Conservation (phyloP, 352 stramenopile species). For the Phytophthora nicotianae region DNA sequence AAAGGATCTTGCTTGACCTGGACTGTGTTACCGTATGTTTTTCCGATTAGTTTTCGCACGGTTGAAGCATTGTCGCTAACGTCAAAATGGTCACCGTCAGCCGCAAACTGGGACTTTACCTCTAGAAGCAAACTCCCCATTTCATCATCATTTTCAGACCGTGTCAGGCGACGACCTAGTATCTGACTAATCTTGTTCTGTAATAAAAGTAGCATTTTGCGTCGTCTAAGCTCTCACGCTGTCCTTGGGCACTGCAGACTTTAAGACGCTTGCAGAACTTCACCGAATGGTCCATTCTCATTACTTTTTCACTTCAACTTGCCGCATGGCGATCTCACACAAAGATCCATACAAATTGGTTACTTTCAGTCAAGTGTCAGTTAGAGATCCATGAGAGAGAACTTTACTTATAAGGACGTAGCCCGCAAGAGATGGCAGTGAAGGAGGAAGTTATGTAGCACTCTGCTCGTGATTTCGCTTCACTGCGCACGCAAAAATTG, state of each 20-base stretch:
- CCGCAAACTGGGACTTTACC: background rate
- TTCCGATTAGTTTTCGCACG: background rate
- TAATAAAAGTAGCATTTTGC: constrained; percentile 13
- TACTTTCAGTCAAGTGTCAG: background rate
- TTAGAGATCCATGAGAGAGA: constrained; percentile 1
- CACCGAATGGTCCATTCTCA: constrained; percentile 12
- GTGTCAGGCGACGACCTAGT: constrained; percentile 5
- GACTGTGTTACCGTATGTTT: background rate
- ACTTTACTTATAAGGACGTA: background rate
- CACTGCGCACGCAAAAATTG: background rate
- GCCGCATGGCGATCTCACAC: constrained; percentile 9
- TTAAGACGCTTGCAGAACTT: constrained; percentile 16
- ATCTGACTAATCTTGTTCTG: constrained; percentile 13
- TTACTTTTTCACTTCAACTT: constrained; percentile 1
- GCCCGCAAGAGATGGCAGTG: background rate
- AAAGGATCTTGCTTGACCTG: background rate
- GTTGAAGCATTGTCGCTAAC: background rate
- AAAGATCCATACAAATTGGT: background rate
- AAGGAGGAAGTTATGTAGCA: background rate
- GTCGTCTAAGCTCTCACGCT: constrained; percentile 2
- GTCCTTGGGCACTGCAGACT: background rate
- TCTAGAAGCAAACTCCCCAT: constrained; percentile 1
- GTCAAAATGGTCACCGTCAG: background rate
- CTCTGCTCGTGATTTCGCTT: background rate
- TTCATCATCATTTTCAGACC: constrained; percentile 17